Conservation (phyloP, 306 rosid species). For the Chamaecrista fasciculata region DNA sequence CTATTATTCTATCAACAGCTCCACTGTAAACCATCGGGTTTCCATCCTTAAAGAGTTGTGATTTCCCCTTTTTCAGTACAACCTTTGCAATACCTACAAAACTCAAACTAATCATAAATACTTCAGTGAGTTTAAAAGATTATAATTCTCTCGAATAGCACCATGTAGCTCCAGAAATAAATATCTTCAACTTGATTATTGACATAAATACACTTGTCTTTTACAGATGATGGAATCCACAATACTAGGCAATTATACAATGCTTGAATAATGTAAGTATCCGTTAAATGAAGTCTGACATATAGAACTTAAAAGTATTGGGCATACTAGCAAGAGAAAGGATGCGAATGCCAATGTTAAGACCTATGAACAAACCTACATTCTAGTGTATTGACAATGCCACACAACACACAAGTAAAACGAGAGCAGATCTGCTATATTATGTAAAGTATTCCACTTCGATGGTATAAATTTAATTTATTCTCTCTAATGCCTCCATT, state of each 20-base stretch:
- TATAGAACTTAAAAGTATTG: too few relatives aligned
- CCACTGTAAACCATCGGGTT: slow-evolving; percentile 98
- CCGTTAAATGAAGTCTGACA: not conserved
- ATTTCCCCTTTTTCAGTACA: slow-evolving; percentile 87
- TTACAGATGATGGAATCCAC: slow-evolving; percentile 8
- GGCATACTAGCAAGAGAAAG: too few relatives aligned
- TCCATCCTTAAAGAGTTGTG: slow-evolving; percentile 94
- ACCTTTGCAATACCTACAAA: slow-evolving; percentile 83
- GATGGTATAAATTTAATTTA: too few relatives aligned
- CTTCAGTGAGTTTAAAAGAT: slow-evolving; percentile 31
- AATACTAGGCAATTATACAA: not conserved
- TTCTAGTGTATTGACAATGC: too few relatives aligned
- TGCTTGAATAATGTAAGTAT: not conserved
- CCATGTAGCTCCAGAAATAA: not conserved
- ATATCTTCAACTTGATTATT: not conserved
- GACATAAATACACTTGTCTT: not conserved
- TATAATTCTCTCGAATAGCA: slow-evolving; percentile 15
- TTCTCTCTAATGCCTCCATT: too few relatives aligned
- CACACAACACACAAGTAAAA: too few relatives aligned
- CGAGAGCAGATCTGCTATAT: too few relatives aligned
- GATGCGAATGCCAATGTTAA: not conserved
- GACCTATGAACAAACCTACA: too few relatives aligned
- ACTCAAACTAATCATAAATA: slow-evolving; percentile 36
- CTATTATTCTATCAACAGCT: slow-evolving; percentile 87
- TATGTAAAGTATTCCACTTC: too few relatives aligned